Evolutionary conservation across 768 basidiomycete genomes (phyloP), one percentile per base, ranked within the genome.

Genomic region (Suillus luteus): DNA sequence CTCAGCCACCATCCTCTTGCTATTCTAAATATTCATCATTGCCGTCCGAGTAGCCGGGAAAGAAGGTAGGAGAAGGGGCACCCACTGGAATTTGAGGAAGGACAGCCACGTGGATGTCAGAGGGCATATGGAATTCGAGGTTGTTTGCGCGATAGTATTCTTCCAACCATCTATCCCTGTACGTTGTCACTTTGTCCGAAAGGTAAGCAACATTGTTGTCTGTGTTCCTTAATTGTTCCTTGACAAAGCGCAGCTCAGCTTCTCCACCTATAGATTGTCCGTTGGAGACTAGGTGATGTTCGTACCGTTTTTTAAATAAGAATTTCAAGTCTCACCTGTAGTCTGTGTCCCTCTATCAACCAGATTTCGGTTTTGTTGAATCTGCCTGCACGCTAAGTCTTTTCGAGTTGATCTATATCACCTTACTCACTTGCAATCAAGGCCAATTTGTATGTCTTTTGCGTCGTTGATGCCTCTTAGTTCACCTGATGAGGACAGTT

Each of bases 351-450:
- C 51, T 33, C 6, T 11, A 52, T 52, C 44, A 12, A 12, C 3
- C n/a, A 46, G n/a, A 22, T 11, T 22, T 6, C n/a, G 22, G 10
- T 11, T 46, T 46, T 22, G 10, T 22, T 22, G n/a, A n/a, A 46
- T 19, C 33, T 52, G 51, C 51, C 22, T 52, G 31, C 31, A 52
- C 10, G 31, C 17, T 52, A 52, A 52, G 31, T 19, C 51, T 19
- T 33, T 52, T 10, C 33, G 17, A 52, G 17, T 11, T 19, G 17
- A 10, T 33, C 31, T 52, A 9, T 19, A 52, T 33, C 8, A 17
- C 31, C 44, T 46, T n/a, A 52, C 51, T 52, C 51, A 52, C 51
- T 52, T 17, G 51, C 51, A 52, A 52, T 52, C 15, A 31, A 27
- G 31, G 15, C 15, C 15, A 3, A 52, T 12, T 12, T 46, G n/a